A percentile compares a stretch with the other conserved stretches of the same genome.
Evolutionary conservation across 2,329 filamentous ascomycete species (phyloP).

Genomic region (Aspergillus ochraceus): DNA sequence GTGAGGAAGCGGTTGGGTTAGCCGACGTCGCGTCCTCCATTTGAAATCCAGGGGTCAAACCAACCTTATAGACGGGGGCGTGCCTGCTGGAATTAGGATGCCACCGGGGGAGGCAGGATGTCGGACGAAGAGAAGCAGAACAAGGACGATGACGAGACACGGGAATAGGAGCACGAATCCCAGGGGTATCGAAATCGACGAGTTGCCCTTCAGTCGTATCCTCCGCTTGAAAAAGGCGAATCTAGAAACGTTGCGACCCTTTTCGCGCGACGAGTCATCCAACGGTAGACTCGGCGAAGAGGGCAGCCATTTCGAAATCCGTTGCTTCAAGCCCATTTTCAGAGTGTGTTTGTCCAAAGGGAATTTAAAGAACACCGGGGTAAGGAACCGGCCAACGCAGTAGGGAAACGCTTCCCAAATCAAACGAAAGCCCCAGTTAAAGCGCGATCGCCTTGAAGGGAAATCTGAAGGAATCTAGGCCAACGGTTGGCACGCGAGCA

Average conservation of each 20-base stretch:
- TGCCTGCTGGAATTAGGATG: slow-evolving; percentile 83
- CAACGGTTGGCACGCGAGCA: slow-evolving; percentile 18
- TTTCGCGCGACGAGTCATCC: slow-evolving; percentile 48
- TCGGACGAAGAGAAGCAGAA: slow-evolving; percentile 83
- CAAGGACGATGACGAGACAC: slow-evolving; percentile 84
- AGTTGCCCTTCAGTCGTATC: slow-evolving; percentile 86
- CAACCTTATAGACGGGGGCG: slow-evolving; percentile 86
- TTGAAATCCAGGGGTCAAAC: slow-evolving; percentile 24
- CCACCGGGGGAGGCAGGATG: slow-evolving; percentile 80
- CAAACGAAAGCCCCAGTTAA: background rate
- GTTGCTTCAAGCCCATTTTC: slow-evolving; percentile 55
- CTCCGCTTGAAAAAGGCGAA: slow-evolving; percentile 83
- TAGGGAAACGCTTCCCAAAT: slow-evolving; percentile 4
- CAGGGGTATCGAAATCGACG: slow-evolving; percentile 85
- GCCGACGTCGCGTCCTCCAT: background rate
- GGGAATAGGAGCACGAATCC: slow-evolving; percentile 93
- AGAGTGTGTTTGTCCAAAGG: slow-evolving; percentile 21
- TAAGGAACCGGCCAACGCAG: slow-evolving; percentile 13
- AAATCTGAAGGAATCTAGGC: background rate
- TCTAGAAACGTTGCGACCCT: slow-evolving; percentile 46
- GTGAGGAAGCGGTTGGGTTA: slow-evolving; percentile 12
- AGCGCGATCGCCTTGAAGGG: background rate
- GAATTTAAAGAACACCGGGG: slow-evolving; percentile 6
- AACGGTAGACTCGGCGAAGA: slow-evolving; percentile 46
- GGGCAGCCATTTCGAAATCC: slow-evolving; percentile 54